These are phyloP conservation scores for Solanum paucissectum DNA, from an alignment of 257 asterid genomes.

Conservation along the genomic window DNA sequence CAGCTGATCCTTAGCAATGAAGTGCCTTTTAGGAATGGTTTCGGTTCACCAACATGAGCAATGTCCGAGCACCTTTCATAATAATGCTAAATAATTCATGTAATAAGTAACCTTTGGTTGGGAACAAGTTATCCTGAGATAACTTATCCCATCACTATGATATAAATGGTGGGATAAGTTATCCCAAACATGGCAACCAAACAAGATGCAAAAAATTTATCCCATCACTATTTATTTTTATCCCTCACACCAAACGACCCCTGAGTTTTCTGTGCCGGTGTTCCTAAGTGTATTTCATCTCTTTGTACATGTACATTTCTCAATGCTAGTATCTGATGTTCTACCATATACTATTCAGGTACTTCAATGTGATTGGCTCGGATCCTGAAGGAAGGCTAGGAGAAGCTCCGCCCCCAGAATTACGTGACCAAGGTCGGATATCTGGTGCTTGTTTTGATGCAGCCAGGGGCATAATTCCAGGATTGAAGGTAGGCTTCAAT, in stretches of 20 bases:
- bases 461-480: constrained; percentile 84
- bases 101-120: background rate
- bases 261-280: background rate
- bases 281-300: background rate
- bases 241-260: too few species aligned
- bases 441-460: constrained; percentile 98
- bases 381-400: constrained; percentile 85
- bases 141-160: too few species aligned
- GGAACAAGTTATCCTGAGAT: too few species aligned
- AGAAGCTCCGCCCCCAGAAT: constrained; percentile 86
- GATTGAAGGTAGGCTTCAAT: constrained; percentile 50
- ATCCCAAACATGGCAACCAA: too few species aligned
- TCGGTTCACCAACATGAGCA: background rate
- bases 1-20: background rate
- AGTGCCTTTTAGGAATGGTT: background rate
- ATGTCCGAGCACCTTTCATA: background rate
- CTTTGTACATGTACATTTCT: background rate
- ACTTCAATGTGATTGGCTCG: constrained; percentile 91
- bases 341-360: constrained; percentile 29
- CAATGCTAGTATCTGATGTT: background rate
- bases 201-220: too few species aligned
- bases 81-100: background rate
- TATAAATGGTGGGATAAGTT: too few species aligned
- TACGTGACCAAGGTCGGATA: constrained; percentile 89
- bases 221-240: too few species aligned